phyloP scores from a whole-genome alignment of 2,329 filamentous ascomycete genomes.

The Cladophialophora carrionii region DNA sequence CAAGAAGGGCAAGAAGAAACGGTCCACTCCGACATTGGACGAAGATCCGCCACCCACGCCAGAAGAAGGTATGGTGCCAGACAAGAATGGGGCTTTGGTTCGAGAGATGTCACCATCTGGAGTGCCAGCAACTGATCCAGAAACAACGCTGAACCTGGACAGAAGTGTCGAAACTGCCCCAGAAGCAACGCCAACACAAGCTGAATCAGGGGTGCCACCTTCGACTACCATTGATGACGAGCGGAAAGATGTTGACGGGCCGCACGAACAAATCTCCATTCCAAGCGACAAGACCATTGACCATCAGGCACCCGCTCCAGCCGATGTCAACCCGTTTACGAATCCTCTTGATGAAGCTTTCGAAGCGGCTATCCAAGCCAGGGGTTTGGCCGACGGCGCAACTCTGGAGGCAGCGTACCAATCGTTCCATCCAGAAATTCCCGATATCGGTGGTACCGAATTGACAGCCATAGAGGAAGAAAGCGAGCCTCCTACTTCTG shows the following conservation, averaged over 20 bases:
- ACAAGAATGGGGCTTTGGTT: background rate
- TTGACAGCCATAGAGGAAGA: conserved; percentile 29
- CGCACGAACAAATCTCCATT: background rate
- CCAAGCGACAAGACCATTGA: background rate
- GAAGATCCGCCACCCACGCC: conserved; percentile 3
- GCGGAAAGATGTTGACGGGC: background rate
- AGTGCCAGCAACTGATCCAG: background rate
- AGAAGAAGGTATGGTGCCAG: background rate
- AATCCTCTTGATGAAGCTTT: conserved; percentile 35
- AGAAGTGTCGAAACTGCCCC: background rate
- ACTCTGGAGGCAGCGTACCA: conserved; percentile 31
- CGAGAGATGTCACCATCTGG: background rate
- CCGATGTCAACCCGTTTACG: conserved; percentile 2
- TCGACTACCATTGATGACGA: background rate
- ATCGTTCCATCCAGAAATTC: conserved; percentile 31
- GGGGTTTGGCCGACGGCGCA: conserved; percentile 30
- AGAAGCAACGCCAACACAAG: background rate
- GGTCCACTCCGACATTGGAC: background rate
- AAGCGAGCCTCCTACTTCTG: conserved; percentile 16
- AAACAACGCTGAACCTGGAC: background rate
- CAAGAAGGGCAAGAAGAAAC: conserved; percentile 22
- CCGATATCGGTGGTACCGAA: conserved; percentile 10
- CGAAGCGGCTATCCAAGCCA: conserved; percentile 29
- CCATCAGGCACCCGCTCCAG: background rate
- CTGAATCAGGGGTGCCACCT: background rate